Base-by-base conservation (phyloP, 106 monocot species). In the Agapanthus africanus region DNA sequence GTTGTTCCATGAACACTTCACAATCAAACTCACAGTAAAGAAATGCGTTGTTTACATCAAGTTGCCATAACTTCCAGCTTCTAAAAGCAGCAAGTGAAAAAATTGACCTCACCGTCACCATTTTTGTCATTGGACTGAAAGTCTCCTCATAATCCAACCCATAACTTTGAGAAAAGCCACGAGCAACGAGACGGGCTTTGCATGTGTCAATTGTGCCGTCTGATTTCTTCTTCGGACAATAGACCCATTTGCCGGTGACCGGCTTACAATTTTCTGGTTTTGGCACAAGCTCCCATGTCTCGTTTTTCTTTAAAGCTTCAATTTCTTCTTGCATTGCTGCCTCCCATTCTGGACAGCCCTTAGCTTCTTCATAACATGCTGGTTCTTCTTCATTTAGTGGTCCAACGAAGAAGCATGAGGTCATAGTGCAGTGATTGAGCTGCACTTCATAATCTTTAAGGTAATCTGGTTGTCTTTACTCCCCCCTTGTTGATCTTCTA, bases 1-100 rank as follows among this genome's bases (percentile, higher is more conserved):
- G 69, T 69, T 69, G 69, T 37, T 51, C 51, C 51, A 69, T 52
- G 18, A 34, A 69, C 18, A 69, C 68, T 65, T 65, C 65, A 2
- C 38, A 19, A 37, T 65, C 65, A 32, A 65, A 21, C 19, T 65
- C 65, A n/a, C 68, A 31, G 49, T 69, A 50, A 0, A 69, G 15
- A 34, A 69, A 69, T 31, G 68, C 46, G 25, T 47, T 37, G 35
- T 65, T 65, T 37, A 65, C 36, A 65, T 65, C 65, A 65, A 65
- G 70, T 26, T 54, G 69, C n/a, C 38, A 70, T 11, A 52, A 15
- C 8, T 46, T 26, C 64, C 36, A 64, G 26, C 36, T 4, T 65
- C 33, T 73, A 47, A 11, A 65, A 7, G 50, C 47, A 14, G 73
- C 64, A 33, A 65, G 26, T 0, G 64, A 63, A 63, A 73, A 25